Evolutionary conservation across 2,329 filamentous ascomycete genomes (phyloP).

Genomic region (Hymenoscyphus salicellus): DNA sequence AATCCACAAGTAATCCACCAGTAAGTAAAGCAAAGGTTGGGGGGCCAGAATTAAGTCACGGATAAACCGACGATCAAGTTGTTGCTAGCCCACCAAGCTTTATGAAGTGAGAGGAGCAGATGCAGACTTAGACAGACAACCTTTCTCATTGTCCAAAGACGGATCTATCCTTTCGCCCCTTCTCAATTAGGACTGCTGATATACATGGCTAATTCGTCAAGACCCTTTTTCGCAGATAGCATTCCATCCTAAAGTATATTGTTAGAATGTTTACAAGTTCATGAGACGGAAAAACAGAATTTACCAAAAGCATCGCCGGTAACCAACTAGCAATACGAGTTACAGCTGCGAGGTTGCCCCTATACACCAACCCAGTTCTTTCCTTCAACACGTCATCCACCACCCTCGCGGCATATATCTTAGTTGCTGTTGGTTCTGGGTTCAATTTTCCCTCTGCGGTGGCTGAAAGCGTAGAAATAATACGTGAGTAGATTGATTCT

Average conservation of each 20-base stretch:
- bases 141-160: too few relatives aligned
- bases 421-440: background rate
- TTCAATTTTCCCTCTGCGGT: background rate
- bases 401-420: slow-evolving; percentile 8
- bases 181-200: background rate
- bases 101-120: too few relatives aligned
- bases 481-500: slow-evolving; percentile 8
- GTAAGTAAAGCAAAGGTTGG: too few relatives aligned
- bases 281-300: background rate
- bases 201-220: background rate
- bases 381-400: slow-evolving; percentile 10
- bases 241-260: background rate
- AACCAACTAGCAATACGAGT: background rate
- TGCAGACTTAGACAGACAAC: too few relatives aligned
- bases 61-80: too few relatives aligned
- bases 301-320: slow-evolving; percentile 5
- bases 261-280: too few relatives aligned
- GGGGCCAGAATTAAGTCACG: too few relatives aligned
- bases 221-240: background rate
- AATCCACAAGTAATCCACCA: too few relatives aligned
- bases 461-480: background rate
- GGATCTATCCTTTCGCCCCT: too few relatives aligned
- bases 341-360: slow-evolving; percentile 6
- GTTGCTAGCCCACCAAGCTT: too few relatives aligned
- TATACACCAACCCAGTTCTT: slow-evolving; percentile 7